Conservation (phyloP, 129 eudicot species). For the Pulicaria dysenterica region DNA sequence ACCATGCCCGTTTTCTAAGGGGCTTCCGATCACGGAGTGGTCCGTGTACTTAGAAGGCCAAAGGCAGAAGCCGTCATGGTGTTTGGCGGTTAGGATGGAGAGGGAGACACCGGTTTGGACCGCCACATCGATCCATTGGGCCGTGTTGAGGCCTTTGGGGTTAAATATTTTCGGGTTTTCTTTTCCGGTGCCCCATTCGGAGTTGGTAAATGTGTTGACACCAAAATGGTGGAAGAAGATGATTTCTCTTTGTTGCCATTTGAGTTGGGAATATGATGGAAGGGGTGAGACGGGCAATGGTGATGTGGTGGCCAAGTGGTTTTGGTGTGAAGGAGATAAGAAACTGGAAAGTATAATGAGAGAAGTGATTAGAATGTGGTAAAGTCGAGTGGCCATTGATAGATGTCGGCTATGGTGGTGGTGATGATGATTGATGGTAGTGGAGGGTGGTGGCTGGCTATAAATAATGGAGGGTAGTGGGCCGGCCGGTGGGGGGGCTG, state of each 20-base stretch:
- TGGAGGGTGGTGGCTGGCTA: slow-evolving; percentile 20
- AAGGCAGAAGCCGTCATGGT: slow-evolving; percentile 90
- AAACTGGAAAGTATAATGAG: slow-evolving; percentile 32
- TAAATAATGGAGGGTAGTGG: slow-evolving; percentile 25
- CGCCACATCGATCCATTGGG: slow-evolving; percentile 77
- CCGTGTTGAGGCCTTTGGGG: slow-evolving; percentile 63
- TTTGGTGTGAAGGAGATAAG: slow-evolving; percentile 33
- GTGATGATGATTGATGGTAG: slow-evolving; percentile 1
- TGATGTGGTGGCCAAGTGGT: slow-evolving; percentile 50
- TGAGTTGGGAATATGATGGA: slow-evolving; percentile 73
- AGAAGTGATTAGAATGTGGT: slow-evolving; percentile 13
- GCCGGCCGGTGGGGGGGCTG: slow-evolving; percentile 2
- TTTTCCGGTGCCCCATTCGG: slow-evolving; percentile 88
- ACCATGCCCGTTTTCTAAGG: slow-evolving; percentile 71
- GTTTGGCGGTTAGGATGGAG: slow-evolving; percentile 79
- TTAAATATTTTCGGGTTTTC: slow-evolving; percentile 73
- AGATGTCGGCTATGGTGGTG: neutral
- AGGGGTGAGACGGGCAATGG: slow-evolving; percentile 79
- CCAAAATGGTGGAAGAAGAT: slow-evolving; percentile 93
- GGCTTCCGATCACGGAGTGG: slow-evolving; percentile 72
- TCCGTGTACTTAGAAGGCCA: slow-evolving; percentile 94
- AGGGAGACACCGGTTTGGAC: slow-evolving; percentile 68
- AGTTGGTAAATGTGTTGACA: slow-evolving; percentile 81
- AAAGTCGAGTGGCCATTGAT: slow-evolving; percentile 36
- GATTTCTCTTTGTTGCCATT: slow-evolving; percentile 94